phyloP scores from a whole-genome alignment of 306 rosid species.

The Ceratonia siliqua region DNA sequence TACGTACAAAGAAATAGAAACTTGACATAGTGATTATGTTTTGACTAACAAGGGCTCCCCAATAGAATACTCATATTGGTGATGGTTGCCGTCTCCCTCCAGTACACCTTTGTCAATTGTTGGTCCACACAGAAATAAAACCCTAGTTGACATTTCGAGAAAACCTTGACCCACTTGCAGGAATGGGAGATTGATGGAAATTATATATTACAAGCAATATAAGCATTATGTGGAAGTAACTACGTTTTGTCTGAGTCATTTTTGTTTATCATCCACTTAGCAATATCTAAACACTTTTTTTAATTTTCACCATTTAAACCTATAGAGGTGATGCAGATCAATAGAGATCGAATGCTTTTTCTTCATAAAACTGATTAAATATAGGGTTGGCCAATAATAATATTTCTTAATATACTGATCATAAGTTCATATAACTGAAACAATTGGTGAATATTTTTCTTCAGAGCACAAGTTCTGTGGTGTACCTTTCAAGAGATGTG shows the following conservation, averaged over 20 bases:
- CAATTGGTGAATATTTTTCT: too few relatives aligned
- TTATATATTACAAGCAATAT: not conserved
- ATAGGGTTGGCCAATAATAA: not conserved
- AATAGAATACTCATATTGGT: conserved; percentile 36
- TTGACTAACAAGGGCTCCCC: conserved; percentile 42
- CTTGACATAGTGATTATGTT: conserved; percentile 45
- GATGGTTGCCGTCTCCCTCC: conserved; percentile 36
- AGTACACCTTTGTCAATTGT: conserved; percentile 35
- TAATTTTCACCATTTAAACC: not conserved
- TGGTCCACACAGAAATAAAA: conserved; percentile 44
- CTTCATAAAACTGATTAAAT: not conserved
- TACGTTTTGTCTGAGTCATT: not conserved
- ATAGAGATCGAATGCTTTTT: not conserved
- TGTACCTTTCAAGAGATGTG: not conserved
- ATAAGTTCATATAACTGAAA: too few relatives aligned
- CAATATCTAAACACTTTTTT: too few relatives aligned
- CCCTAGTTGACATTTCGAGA: conserved; percentile 44
- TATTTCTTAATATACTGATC: too few relatives aligned
- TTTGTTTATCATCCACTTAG: not conserved
- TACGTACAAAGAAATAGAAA: conserved; percentile 20
- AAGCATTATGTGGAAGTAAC: not conserved
- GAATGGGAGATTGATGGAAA: not conserved
- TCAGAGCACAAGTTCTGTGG: not conserved
- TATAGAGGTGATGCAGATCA: not conserved
- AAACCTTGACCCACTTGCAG: conserved; percentile 44